phyloP scores from a whole-genome alignment of 495 filamentous ascomycete species.

The Aspergillus ostianus region DNA sequence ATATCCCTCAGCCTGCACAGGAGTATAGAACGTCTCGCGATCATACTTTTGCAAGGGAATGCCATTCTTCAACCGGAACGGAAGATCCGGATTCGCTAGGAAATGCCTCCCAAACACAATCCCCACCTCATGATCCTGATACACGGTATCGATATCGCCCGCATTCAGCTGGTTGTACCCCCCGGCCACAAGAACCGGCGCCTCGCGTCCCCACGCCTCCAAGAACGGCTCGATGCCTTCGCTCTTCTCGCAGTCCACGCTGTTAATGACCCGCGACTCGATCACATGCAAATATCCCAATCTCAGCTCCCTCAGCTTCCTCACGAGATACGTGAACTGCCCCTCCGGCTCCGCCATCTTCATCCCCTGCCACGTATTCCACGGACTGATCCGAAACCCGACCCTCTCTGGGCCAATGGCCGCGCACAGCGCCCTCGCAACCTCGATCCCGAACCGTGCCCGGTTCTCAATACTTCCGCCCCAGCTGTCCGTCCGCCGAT shows the following conservation, averaged over 20 bases:
- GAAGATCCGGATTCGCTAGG: conserved; percentile 67
- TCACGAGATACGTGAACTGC: conserved; percentile 57
- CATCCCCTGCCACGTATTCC: conserved; percentile 61
- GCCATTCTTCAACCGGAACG: conserved; percentile 54
- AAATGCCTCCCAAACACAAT: conserved; percentile 63
- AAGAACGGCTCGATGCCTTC: conserved; percentile 48
- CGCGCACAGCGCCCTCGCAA: conserved; percentile 53
- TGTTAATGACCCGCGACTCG: conserved; percentile 42
- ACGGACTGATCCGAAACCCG: conserved; percentile 61
- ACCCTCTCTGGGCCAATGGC: conserved; percentile 59
- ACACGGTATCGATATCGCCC: conserved; percentile 46
- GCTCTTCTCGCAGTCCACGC: conserved; percentile 35
- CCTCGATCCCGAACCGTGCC: conserved; percentile 58
- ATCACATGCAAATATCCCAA: conserved; percentile 66
- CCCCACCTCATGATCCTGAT: conserved; percentile 47
- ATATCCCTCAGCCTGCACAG: conserved; percentile 49
- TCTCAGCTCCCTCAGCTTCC: conserved; percentile 42
- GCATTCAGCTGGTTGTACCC: conserved; percentile 44
- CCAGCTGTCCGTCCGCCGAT: conserved; percentile 61
- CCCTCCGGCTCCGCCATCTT: conserved; percentile 50
- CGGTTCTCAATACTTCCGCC: conserved; percentile 69
- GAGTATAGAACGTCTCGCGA: conserved; percentile 54
- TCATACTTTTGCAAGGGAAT: conserved; percentile 54
- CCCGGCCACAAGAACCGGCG: conserved; percentile 58
- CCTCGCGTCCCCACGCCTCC: conserved; percentile 33